phyloP scores from a whole-genome alignment of 495 filamentous ascomycete species.

The Tricharina praecox region DNA sequence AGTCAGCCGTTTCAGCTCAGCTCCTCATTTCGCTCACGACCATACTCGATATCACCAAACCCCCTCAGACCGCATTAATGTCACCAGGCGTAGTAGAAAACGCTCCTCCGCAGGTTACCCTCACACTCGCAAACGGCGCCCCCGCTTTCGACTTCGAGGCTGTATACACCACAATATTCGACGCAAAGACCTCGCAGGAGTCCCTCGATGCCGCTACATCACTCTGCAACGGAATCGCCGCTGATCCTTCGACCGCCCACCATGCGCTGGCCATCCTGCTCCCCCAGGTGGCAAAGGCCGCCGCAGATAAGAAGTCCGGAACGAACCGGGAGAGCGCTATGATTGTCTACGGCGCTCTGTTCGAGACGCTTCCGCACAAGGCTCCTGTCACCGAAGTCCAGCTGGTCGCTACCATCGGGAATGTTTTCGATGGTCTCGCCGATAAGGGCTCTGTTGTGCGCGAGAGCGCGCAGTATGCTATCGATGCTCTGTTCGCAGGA shows the following conservation, averaged over 20 bases:
- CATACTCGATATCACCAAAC: too few species aligned
- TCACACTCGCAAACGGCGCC: not conserved
- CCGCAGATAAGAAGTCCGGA: slow-evolving; percentile 85
- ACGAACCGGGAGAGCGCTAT: slow-evolving; percentile 77
- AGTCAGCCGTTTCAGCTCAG: too few species aligned
- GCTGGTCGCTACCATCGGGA: slow-evolving; percentile 54
- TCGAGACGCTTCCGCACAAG: slow-evolving; percentile 68
- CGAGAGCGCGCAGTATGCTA: slow-evolving; percentile 82
- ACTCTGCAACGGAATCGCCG: slow-evolving; percentile 38
- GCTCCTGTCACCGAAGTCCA: slow-evolving; percentile 65
- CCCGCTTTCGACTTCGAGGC: not conserved
- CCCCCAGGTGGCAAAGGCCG: slow-evolving; percentile 60
- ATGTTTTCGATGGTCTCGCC: slow-evolving; percentile 67
- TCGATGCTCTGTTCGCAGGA: slow-evolving; percentile 69
- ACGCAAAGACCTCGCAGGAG: slow-evolving; percentile 60
- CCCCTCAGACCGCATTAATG: not conserved
- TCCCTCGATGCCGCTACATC: slow-evolving; percentile 78
- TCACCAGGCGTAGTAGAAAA: not conserved
- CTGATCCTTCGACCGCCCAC: slow-evolving; percentile 35
- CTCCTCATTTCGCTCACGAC: too few species aligned
- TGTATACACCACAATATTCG: slow-evolving; percentile 42
- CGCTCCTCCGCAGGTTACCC: not conserved
- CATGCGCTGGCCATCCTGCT: slow-evolving; percentile 45
- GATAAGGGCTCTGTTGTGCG: slow-evolving; percentile 81
- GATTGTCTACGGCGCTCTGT: slow-evolving; percentile 81